Base-by-base conservation (phyloP, 2,329 filamentous ascomycete genomes). In the Fusarium illudens region DNA sequence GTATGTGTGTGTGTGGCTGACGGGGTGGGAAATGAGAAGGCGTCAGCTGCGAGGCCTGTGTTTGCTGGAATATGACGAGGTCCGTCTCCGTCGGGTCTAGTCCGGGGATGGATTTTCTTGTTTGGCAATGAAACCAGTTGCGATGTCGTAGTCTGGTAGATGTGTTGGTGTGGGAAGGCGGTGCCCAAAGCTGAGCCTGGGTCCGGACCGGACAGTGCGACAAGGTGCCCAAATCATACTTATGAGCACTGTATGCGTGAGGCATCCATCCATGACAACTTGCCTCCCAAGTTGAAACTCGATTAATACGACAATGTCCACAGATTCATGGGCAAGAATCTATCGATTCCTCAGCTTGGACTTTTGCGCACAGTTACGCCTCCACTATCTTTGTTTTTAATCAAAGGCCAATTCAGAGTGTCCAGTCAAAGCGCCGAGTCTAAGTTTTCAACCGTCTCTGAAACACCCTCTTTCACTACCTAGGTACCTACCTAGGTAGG, bases 171-270 rank as follows among this genome's bases (percentile, higher is more conserved):
- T 59, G 57, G 50, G 55, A 60, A 20, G 51, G 58, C 55, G 65
- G 59, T 63, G 65, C 49, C 65, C 36, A 58, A 63, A 56, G 62
- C 53, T 63, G 65, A 63, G 65, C 58, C 61, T 57, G 37, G 62
- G 44, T 48, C 46, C 44, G 44, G 34, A 13, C 7, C n/a, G 39
- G 46, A 59, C 65, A 66, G 65, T 68, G 65, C 56, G 11, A 30
- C 10, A 9, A 22, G 5, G 22, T 44, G 39, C 6, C 15, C 8
- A 8, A 0, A 2, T 19, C 1, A 2, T 5, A 17, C 9, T 12
- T 20, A 17, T 11, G 20, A 17, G 33, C 55, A 58, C 55, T 51
- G 55, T 58, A 56, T 49, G 27, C 29, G 27, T 49, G 27, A 49
- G 17, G 25, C 44, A 49, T 44, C 20, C 39, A 44, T 30, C 20